Percentiles rank a stretch among this genome's conserved stretches.
Evolutionary conservation across 1,284 basidiomycete species (phyloP).

Genomic region (Fomitopsis pinicola): DNA sequence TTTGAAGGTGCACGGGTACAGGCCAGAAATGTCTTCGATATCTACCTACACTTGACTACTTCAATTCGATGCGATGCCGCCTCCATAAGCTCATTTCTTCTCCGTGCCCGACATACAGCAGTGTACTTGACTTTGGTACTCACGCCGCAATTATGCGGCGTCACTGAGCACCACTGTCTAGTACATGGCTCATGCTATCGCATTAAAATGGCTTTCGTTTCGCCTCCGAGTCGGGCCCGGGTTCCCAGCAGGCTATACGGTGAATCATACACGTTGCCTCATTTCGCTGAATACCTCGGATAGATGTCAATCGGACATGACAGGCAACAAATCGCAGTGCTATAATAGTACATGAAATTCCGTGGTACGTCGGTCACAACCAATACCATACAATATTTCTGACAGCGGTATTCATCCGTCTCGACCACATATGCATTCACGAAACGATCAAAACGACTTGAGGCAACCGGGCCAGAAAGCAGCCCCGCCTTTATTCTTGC

Average conservation of each 20-base stretch:
- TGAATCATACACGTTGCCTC: too few species aligned
- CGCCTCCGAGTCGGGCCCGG: too few species aligned
- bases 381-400: too few species aligned
- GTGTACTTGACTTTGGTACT: constrained; percentile 3
- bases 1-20: too few species aligned
- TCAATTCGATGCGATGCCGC: too few species aligned
- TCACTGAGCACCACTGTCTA: background rate
- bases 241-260: too few species aligned
- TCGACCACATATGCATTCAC: background rate
- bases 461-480: constrained; percentile 34
- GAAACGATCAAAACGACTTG: background rate
- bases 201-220: too few species aligned
- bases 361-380: background rate
- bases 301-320: background rate
- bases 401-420: too few species aligned
- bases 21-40: too few species aligned
- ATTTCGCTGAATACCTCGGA: too few species aligned
- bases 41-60: too few species aligned
- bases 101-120: background rate
- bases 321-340: background rate
- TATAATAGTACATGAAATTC: background rate
- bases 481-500: constrained; percentile 35
- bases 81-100: background rate
- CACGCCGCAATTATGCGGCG: background rate
- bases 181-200: background rate